Base-by-base conservation (phyloP, 2,329 filamentous ascomycete species). In the Coniochaeta sp. region DNA sequence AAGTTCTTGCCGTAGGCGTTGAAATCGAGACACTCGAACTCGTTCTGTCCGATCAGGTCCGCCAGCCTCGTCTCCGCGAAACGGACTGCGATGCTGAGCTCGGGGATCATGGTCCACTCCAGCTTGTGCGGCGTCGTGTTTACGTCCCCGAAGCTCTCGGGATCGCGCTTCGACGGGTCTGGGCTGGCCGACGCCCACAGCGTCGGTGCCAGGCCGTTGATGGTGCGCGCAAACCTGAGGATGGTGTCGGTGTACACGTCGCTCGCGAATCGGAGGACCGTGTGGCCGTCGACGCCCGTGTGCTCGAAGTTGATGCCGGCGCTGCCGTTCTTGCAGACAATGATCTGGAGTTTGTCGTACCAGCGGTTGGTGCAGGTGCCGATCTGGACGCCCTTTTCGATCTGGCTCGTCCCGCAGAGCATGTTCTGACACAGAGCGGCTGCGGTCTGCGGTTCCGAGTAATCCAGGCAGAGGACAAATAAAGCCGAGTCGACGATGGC, bases 301-400 rank as follows among this genome's bases (percentile, higher is more conserved):
- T 99, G 95, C 73, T 99, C 95, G 69, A 99, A 98, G 76, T 99
- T 99, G 84, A 99, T 98, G 6, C 95, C 95, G 0, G 95, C 95
- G 70, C 91, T 96, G 60, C 95, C 95, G 74, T 98, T 99, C 77
- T 96, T 96, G 81, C 95, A 98, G 57, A 99, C 95, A 59, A 99
- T 98, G 63, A 99, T 97, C 72, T 99, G 95, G 55, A 99, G 81
- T 78, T 99, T 99, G 77, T 99, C 95, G 70, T 99, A 99, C 95
- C 95, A 99, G 63, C 95, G 83, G 74, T 99, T 99, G 16, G 93
- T 97, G 76, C 95, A 99, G 1, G 95, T 98, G 32, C 95, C 95
- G 52, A 97, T 92, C 75, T 99, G 95, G 1, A 99, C 90, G 4
- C 95, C 95, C 70, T 89, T 90, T 69, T 96, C 90, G 14, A 98